Conservation (phyloP, 1,284 basidiomycete species). For the Chalciporus sp. region DNA sequence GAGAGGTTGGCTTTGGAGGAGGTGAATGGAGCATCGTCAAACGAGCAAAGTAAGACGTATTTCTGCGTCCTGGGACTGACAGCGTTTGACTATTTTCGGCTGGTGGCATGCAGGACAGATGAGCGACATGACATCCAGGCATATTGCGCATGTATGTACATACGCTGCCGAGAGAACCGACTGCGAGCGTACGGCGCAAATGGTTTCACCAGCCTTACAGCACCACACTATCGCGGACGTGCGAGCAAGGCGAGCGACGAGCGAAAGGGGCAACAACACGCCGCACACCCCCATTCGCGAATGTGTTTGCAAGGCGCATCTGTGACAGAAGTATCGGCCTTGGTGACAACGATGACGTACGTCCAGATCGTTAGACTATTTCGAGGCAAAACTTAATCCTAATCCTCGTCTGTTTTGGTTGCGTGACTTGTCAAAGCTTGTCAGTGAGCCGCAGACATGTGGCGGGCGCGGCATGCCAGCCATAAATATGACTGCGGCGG, state of each 20-base stretch:
- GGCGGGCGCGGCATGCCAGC: constrained; percentile 1
- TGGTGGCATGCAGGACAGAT: constrained; percentile 17
- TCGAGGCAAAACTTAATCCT: constrained; percentile 23
- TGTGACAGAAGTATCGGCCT: constrained; percentile 11
- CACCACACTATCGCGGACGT: constrained; percentile 22
- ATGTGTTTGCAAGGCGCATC: constrained; percentile 5
- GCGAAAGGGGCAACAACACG: constrained; percentile 21
- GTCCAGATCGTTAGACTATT: constrained; percentile 13
- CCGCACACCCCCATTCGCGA: constrained; percentile 20
- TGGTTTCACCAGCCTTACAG: constrained; percentile 5
- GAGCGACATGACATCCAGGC: constrained; percentile 17
- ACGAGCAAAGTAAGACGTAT: constrained; percentile 20
- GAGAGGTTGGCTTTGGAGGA: background rate
- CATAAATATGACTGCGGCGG: constrained; percentile 17
- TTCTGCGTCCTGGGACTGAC: constrained; percentile 19
- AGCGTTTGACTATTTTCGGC: constrained; percentile 28
- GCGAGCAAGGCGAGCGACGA: constrained; percentile 9
- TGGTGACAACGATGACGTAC: constrained; percentile 33
- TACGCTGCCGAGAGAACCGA: constrained; percentile 27
- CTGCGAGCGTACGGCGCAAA: constrained; percentile 13
- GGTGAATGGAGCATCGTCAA: constrained; percentile 1
- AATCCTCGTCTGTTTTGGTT: constrained; percentile 13
- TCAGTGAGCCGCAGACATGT: constrained; percentile 9
- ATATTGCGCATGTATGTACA: constrained; percentile 18
- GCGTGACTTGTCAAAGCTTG: constrained; percentile 1